A percentile compares a stretch with the other conserved stretches of the same genome.
These are phyloP conservation scores for Venturia aucupariae DNA, from an alignment of 2,329 filamentous ascomycete species.

Conservation along the genomic window DNA sequence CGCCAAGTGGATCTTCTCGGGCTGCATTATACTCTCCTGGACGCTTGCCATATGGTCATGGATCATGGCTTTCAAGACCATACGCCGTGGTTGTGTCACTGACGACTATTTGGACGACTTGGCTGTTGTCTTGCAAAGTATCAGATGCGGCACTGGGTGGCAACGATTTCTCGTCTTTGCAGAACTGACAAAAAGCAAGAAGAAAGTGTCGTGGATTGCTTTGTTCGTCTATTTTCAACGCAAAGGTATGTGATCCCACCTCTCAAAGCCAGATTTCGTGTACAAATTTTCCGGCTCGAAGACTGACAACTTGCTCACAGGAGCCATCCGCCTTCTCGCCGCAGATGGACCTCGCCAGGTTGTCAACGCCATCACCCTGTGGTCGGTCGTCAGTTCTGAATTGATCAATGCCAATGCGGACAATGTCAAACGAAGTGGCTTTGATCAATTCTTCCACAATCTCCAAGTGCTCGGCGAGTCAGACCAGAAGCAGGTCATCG, in stretches of 20 bases:
- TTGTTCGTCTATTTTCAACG: slow-evolving; percentile 84
- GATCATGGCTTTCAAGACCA: slow-evolving; percentile 68
- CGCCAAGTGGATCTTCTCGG: slow-evolving; percentile 90
- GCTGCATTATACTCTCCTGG: slow-evolving; percentile 86
- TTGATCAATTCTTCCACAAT: slow-evolving; percentile 76
- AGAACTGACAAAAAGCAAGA: slow-evolving; percentile 81
- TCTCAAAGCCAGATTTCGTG: background rate
- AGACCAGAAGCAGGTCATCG: slow-evolving; percentile 69
- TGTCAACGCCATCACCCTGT: slow-evolving; percentile 82
- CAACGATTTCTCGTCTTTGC: slow-evolving; percentile 87
- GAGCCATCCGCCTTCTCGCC: slow-evolving; percentile 79
- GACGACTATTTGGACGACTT: slow-evolving; percentile 86
- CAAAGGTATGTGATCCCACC: slow-evolving; percentile 37
- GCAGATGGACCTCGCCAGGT: slow-evolving; percentile 89
- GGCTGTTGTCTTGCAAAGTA: slow-evolving; percentile 74
- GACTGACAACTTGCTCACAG: slow-evolving; percentile 32
- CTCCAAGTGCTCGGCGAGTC: slow-evolving; percentile 61
- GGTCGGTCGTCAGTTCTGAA: slow-evolving; percentile 69
- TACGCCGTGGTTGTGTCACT: slow-evolving; percentile 75
- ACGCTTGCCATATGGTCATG: slow-evolving; percentile 73
- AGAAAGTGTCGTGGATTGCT: slow-evolving; percentile 82
- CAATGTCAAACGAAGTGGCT: slow-evolving; percentile 44
- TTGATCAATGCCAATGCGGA: slow-evolving; percentile 45
- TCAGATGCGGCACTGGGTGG: slow-evolving; percentile 65
- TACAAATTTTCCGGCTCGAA: too few relatives aligned